Conservation (phyloP, 2,329 filamentous ascomycete genomes). For the Thermomyces lanuginosus region DNA sequence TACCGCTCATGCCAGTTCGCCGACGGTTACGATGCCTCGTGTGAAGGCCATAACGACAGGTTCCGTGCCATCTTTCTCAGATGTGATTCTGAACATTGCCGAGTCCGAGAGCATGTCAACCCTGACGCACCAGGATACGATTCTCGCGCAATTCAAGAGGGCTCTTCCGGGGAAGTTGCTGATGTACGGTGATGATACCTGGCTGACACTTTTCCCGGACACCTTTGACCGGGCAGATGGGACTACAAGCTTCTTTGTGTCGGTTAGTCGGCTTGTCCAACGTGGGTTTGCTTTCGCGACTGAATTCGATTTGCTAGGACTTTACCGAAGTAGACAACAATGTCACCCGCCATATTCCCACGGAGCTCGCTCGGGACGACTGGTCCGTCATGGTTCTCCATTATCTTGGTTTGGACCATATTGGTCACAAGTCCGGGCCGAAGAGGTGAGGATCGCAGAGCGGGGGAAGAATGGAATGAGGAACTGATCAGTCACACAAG, state of each 20-base stretch:
- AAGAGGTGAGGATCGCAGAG: slow-evolving; percentile 56
- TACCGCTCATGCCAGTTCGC: slow-evolving; percentile 88
- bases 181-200: slow-evolving; percentile 97
- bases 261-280: slow-evolving; percentile 42
- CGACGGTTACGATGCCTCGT: slow-evolving; percentile 94
- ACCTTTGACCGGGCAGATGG: slow-evolving; percentile 80
- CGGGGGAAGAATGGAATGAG: too few relatives aligned
- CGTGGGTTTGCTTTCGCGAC: slow-evolving; percentile 3
- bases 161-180: slow-evolving; percentile 56
- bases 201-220: slow-evolving; percentile 87
- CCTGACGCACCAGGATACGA: slow-evolving; percentile 78
- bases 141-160: slow-evolving; percentile 81
- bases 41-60: slow-evolving; percentile 96
- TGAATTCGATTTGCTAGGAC: slow-evolving; percentile 41
- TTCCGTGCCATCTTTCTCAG: slow-evolving; percentile 93
- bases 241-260: slow-evolving; percentile 95
- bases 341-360: slow-evolving; percentile 74
- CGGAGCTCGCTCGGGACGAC: slow-evolving; percentile 58
- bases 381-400: slow-evolving; percentile 93
- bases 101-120: slow-evolving; percentile 85
- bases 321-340: slow-evolving; percentile 97
- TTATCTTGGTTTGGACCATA: slow-evolving; percentile 90
- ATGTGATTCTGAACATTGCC: slow-evolving; percentile 90
- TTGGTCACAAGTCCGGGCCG: slow-evolving; percentile 90
- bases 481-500: slow-evolving; percentile 32